phyloP scores from a whole-genome alignment of 2,329 filamentous ascomycete species.

The Aaosphaeria pasadenensis region DNA sequence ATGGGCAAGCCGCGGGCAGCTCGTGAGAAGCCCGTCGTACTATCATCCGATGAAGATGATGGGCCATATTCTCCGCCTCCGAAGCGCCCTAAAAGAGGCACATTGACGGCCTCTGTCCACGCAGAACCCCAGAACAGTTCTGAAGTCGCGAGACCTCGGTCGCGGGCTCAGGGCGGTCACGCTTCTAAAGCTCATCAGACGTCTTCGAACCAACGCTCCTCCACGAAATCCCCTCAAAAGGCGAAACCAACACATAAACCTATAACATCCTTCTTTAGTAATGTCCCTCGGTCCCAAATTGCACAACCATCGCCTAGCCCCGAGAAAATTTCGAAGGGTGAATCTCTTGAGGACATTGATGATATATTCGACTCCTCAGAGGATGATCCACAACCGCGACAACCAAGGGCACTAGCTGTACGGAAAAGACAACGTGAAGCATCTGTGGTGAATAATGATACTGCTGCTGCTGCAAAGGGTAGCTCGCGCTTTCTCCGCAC shows the following conservation, averaged over 20 bases:
- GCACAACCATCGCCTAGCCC: slow-evolving; percentile 39
- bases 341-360: slow-evolving; percentile 28
- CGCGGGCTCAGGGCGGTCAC: too few relatives aligned
- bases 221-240: slow-evolving; percentile 29
- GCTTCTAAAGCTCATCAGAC: too few relatives aligned
- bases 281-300: slow-evolving; percentile 40
- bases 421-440: slow-evolving; percentile 25
- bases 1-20: slow-evolving; percentile 39
- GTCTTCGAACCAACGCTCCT: too few relatives aligned
- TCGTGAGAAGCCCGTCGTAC: slow-evolving; percentile 35
- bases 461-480: slow-evolving; percentile 17
- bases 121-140: slow-evolving; percentile 3
- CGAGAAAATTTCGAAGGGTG: slow-evolving; percentile 27
- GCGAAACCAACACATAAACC: slow-evolving; percentile 39
- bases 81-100: slow-evolving; percentile 26
- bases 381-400: slow-evolving; percentile 22
- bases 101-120: slow-evolving; percentile 14
- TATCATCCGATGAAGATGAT: slow-evolving; percentile 35
- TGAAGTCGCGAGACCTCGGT: too few relatives aligned
- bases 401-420: slow-evolving; percentile 20
- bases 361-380: slow-evolving; percentile 37
- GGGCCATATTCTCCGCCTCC: slow-evolving; percentile 26
- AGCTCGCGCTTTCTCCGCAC: slow-evolving; percentile 47
- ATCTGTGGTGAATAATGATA: slow-evolving; percentile 7
- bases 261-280: slow-evolving; percentile 50